phyloP scores from a whole-genome alignment of 352 stramenopile species.

The Globisporangium canariense region DNA sequence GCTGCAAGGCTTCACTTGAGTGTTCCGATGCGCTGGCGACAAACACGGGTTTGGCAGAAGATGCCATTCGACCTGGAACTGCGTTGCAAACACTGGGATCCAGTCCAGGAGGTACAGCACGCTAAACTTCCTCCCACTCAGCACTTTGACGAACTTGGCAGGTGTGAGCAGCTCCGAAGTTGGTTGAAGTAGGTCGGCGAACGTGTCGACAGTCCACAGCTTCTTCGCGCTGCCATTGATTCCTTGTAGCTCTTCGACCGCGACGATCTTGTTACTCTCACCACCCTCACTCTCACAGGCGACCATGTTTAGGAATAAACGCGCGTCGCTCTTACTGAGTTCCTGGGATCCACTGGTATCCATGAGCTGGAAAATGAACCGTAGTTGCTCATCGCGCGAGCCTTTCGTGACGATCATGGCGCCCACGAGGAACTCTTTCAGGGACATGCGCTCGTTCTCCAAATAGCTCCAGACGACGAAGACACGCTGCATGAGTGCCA shows the following conservation, averaged over 20 bases:
- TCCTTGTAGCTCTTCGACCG: constrained; percentile 12
- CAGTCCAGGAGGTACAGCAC: constrained; percentile 29
- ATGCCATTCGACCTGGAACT: constrained; percentile 21
- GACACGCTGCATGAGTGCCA: constrained; percentile 25
- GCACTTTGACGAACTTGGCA: constrained; percentile 24
- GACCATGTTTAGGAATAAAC: constrained; percentile 23
- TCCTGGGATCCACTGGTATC: constrained; percentile 15
- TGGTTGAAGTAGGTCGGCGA: constrained; percentile 22
- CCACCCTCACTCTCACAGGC: not conserved
- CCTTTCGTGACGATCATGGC: constrained; percentile 29
- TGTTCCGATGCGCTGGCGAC: constrained; percentile 6
- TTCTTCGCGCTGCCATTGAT: not conserved
- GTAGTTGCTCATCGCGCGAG: constrained; percentile 39
- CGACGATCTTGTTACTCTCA: constrained; percentile 19
- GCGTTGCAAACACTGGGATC: constrained; percentile 29
- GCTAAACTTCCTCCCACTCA: constrained; percentile 16
- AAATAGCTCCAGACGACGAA: constrained; percentile 37
- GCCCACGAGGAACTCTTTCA: constrained; percentile 38
- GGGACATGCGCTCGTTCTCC: constrained; percentile 21
- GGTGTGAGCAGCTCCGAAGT: constrained; percentile 13
- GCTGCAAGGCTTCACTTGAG: not conserved
- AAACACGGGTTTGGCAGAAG: not conserved
- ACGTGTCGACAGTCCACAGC: constrained; percentile 18
- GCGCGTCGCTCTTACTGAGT: constrained; percentile 24
- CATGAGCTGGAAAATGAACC: constrained; percentile 42